Conservation (phyloP, 2,329 filamentous ascomycete genomes). For the Xylaria sp. region DNA sequence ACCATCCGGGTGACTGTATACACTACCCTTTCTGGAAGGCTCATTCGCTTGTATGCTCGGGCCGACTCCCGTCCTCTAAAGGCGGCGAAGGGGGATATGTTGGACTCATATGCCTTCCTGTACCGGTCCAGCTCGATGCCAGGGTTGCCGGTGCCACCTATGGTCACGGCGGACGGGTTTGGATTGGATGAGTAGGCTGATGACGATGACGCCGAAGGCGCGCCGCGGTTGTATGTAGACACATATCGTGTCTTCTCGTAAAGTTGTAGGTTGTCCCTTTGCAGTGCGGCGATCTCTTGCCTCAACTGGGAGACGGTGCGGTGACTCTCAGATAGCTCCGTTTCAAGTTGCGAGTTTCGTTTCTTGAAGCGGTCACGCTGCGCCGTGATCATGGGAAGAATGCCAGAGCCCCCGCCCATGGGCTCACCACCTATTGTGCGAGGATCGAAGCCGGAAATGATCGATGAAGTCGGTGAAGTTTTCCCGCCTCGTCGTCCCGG, state of each 20-base stretch:
- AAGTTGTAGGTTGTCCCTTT: constrained; percentile 94
- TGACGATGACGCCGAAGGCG: constrained; percentile 70
- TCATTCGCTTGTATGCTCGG: constrained; percentile 92
- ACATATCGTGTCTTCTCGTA: constrained; percentile 99
- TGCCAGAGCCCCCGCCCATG: constrained; percentile 81
- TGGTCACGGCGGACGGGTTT: constrained; percentile 77
- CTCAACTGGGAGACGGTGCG: constrained; percentile 84
- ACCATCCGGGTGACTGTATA: constrained; percentile 93
- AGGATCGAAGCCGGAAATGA: constrained; percentile 95
- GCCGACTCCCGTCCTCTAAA: constrained; percentile 95
- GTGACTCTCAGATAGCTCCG: constrained; percentile 87
- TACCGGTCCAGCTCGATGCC: constrained; percentile 84
- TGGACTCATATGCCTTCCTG: constrained; percentile 91
- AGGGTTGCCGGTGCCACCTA: constrained; percentile 66
- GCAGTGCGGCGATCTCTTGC: constrained; percentile 89
- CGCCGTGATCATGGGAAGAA: constrained; percentile 97
- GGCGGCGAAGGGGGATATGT: constrained; percentile 93
- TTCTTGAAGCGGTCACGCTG: constrained; percentile 99
- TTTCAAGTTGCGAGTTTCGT: constrained; percentile 89
- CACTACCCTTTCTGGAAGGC: constrained; percentile 86
- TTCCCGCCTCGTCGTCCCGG: constrained; percentile 73
- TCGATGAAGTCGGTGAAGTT: constrained; percentile 93
- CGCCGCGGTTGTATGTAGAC: constrained; percentile 86
- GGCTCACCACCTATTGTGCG: constrained; percentile 69
- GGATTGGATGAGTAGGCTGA: constrained; percentile 74